phyloP scores from a whole-genome alignment of 1,284 basidiomycete species.

The Rhodotorula sp. region DNA sequence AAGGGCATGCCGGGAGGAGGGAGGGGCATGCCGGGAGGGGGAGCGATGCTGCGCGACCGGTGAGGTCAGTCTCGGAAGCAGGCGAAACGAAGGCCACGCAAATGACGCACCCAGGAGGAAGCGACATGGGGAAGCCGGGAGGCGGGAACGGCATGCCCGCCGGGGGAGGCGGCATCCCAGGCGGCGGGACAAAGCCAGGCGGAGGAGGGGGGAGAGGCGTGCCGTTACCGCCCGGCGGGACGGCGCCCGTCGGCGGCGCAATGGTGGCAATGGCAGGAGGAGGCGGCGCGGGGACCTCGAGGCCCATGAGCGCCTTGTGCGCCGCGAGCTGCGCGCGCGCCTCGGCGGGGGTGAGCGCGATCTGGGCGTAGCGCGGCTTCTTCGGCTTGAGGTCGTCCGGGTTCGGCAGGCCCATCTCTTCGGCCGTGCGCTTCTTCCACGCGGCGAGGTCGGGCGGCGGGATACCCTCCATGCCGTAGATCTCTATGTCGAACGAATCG shows the following conservation, averaged over 20 bases:
- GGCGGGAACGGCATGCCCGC: conserved; percentile 27
- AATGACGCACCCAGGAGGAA: conserved; percentile 12
- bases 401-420: conserved; percentile 82
- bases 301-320: conserved; percentile 83
- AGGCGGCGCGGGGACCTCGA: background rate
- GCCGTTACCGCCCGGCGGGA: background rate
- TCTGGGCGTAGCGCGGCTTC: conserved; percentile 73
- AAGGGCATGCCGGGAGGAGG: conserved; percentile 31
- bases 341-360: conserved; percentile 67
- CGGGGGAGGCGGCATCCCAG: conserved; percentile 31
- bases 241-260: conserved; percentile 27
- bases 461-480: conserved; percentile 99
- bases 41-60: conserved; percentile 8
- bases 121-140: conserved; percentile 16
- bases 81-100: background rate
- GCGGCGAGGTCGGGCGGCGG: conserved; percentile 90
- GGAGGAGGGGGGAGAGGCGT: conserved; percentile 26
- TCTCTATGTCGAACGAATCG: conserved; percentile 97
- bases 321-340: conserved; percentile 80
- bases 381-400: conserved; percentile 71
- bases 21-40: conserved; percentile 30
- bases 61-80: background rate
- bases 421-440: conserved; percentile 90
- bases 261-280: conserved; percentile 35
- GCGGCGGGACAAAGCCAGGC: conserved; percentile 15